These are phyloP conservation scores for Stropharia rugosoannulata DNA, from an alignment of 768 basidiomycete species.

Conservation along the genomic window DNA sequence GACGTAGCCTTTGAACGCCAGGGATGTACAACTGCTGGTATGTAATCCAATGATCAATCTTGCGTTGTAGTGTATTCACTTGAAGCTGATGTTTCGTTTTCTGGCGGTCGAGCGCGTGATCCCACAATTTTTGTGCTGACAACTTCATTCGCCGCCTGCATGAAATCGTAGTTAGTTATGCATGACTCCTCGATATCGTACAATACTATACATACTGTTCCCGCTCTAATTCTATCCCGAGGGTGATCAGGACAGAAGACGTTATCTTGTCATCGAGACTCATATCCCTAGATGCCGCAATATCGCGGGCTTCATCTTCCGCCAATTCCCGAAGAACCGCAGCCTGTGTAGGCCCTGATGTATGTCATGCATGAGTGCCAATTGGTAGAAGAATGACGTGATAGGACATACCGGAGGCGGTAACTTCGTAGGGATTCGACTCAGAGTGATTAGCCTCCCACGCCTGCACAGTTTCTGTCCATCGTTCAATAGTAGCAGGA, in stretches of 20 bases:
- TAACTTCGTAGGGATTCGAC: neutral
- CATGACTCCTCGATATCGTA: neutral
- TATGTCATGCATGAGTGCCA: too few species aligned
- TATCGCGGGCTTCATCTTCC: neutral
- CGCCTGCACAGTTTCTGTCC: neutral
- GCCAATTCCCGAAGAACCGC: neutral
- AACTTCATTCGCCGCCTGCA: constrained; percentile 3
- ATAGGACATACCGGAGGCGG: too few species aligned
- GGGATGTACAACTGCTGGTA: constrained; percentile 15
- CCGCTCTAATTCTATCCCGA: too few species aligned
- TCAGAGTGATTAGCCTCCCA: neutral
- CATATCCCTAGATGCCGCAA: constrained; percentile 1
- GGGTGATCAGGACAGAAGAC: constrained; percentile 14
- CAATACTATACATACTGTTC: constrained; percentile 14
- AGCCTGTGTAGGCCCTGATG: neutral
- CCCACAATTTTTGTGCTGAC: constrained; percentile 3
- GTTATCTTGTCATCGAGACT: constrained; percentile 10
- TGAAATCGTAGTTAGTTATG: neutral
- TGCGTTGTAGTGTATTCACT: constrained; percentile 14
- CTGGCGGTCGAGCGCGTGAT: too few species aligned
- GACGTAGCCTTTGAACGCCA: neutral
- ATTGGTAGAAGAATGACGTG: too few species aligned
- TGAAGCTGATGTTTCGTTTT: constrained; percentile 9
- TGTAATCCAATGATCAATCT: constrained; percentile 15
- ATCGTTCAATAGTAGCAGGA: neutral